Evolutionary conservation across 306 rosid genomes (phyloP), one percentile per base, ranked within the genome.

Genomic region (Cucumis melo): DNA sequence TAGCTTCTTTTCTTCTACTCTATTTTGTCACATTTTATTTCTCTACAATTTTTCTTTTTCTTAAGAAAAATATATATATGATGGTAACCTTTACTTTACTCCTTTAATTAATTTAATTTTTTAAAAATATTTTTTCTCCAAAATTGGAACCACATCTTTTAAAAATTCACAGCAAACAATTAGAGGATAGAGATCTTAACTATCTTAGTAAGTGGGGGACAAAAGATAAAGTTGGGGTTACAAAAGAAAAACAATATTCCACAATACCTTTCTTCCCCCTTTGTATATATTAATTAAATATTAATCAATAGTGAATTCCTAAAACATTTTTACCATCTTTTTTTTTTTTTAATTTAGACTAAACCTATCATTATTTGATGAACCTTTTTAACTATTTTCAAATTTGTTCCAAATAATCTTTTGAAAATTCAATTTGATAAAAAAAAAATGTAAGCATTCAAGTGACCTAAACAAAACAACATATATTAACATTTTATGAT

Each of bases 211-310:
- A 70, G 58, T 70, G 75, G 75, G 75, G 23, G 75, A 70, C 75
- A 70, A 70, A 70, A 44, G 75, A 70, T 23, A 70, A 70, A 70
- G 75, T 46, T 23, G 58, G 58, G 39, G 20, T 46, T 70, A 20
- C 12, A 46, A 70, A 70, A 70, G 56, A 68, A 68, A 68, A 46
- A 46, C 56, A 46, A 70, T 70, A 70, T 70, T 70, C 75, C 75
- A 70, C 75, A 23, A 27, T 67, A 21, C 3, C 74, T 67, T 42
- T 67, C 34, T 70, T 24, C 23, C n/a, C n/a, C 11, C 32, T 68
- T 42, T 68, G 11, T 62, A 27, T 27, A 27, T 27, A 60, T 24
- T 39, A n/a, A 66, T 66, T 39, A 36, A 46, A 46, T 46, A 46
- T 7, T 8, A 64, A n/a, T 64, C 16, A 64, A 64, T 34, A 64